Evolutionary conservation across 192 early-diverging fungal genomes (phyloP), one percentile per base, ranked within the genome.

Genomic region (Coemansia sp.): DNA sequence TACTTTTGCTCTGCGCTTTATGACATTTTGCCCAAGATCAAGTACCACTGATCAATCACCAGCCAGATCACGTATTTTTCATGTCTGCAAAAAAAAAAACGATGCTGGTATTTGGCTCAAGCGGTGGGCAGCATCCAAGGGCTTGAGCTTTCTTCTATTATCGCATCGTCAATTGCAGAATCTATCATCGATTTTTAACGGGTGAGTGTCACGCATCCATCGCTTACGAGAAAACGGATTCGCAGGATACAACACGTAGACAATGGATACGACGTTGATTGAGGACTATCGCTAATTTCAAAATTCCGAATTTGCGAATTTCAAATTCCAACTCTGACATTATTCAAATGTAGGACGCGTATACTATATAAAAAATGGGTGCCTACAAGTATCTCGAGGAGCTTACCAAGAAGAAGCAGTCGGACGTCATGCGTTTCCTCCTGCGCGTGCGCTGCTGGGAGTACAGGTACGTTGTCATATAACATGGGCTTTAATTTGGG

Each of bases 331-430:
- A 32, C 12, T 58, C 39, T 67, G 52, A 10, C 27, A 29, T 45
- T 44, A 10, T 50, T 59, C n/a, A 22, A 64, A 13, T 71, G 60
- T 69, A 69, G 71, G 71, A 68, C 77, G 72, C 68, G 68, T 65
- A 41, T 22, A 67, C 44, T 74, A 80, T 62, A 59, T 30, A 74
- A 70, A 35, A 68, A 78, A 84, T 86, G 84, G 85, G 84, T 85
- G 91, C 92, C 69, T 94, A 94, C 88, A 93, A 93, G 83, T 94
- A 94, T 84, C 86, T 94, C 74, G 89, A 91, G 84, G 95, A 98
- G 88, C 89, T 99, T 68, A 89, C 93, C 86, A 98, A 97, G 87
- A 99, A 97, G 95, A 98, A 98, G 92, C 96, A 98, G 85, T 96
- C 94, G 67, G 97, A 99, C 87, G 96, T 98, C 68, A 89, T 98